Conservation (phyloP, 768 basidiomycete species). For the Chalciporus pseudorubinellus region DNA sequence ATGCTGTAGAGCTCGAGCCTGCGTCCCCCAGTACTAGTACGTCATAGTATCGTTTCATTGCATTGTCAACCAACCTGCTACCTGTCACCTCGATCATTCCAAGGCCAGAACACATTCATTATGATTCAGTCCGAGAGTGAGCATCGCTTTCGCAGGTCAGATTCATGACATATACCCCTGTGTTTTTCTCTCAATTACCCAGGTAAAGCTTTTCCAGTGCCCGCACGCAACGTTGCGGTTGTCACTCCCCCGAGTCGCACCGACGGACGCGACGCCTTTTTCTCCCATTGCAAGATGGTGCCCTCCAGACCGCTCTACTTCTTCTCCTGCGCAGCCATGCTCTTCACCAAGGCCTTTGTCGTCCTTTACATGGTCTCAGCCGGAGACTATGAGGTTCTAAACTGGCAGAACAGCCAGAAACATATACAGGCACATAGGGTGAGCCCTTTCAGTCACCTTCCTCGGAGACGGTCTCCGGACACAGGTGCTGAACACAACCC, state of each 20-base stretch:
- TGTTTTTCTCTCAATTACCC: no score
- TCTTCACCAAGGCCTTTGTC: conserved; percentile 20
- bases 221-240: neutral
- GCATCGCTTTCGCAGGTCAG: neutral
- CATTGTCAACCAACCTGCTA: neutral
- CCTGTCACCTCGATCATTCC: neutral
- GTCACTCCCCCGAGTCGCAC: neutral
- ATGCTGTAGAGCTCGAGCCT: no score
- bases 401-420: conserved; percentile 16
- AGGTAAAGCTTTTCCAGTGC: no score
- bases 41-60: neutral
- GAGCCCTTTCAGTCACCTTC: neutral
- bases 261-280: neutral
- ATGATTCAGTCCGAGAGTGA: conserved; percentile 10
- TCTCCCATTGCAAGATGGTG: conserved; percentile 14
- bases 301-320: conserved; percentile 11
- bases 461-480: neutral
- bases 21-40: no score
- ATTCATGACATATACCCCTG: no score
- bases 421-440: conserved; percentile 22
- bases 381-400: conserved; percentile 16
- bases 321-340: conserved; percentile 14
- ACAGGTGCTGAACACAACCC: no score
- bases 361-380: conserved; percentile 20
- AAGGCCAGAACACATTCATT: neutral